Evolutionary conservation across 306 rosid genomes (phyloP).

Genomic region (Spatholobus suberectus): DNA sequence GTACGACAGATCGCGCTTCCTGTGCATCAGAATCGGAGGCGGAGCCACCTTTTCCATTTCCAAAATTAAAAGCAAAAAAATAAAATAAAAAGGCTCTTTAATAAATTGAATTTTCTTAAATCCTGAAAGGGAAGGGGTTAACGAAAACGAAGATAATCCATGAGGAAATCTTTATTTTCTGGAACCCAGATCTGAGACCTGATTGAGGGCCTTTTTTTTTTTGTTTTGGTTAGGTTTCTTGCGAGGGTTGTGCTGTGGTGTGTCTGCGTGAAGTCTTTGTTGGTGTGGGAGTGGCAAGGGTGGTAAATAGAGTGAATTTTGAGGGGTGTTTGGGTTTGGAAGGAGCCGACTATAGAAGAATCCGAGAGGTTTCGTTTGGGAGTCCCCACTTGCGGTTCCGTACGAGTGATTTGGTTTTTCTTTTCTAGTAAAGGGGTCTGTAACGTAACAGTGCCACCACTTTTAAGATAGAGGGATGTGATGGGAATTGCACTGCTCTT

Average conservation of each 20-base stretch:
- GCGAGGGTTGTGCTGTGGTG: background rate
- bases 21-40: conserved; percentile 49
- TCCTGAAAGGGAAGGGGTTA: background rate
- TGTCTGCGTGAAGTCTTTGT: background rate
- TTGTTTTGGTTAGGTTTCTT: background rate
- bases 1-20: conserved; percentile 78
- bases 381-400: conserved; percentile 18
- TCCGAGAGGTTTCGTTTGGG: conserved; percentile 31
- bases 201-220: background rate
- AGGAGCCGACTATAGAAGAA: conserved; percentile 37
- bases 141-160: background rate
- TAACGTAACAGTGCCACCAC: conserved; percentile 22
- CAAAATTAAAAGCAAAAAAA: background rate
- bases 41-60: conserved; percentile 77
- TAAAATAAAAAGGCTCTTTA: background rate
- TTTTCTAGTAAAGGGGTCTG: conserved; percentile 24
- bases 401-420: conserved; percentile 12
- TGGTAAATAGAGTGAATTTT: background rate
- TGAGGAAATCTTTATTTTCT: background rate
- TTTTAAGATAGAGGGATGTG: conserved; percentile 3
- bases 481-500: conserved; percentile 32
- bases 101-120: background rate
- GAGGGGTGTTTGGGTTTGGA: background rate
- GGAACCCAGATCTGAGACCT: background rate
- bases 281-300: background rate